Base-by-base conservation (phyloP, 495 filamentous ascomycete species). In the Neurospora sp. region DNA sequence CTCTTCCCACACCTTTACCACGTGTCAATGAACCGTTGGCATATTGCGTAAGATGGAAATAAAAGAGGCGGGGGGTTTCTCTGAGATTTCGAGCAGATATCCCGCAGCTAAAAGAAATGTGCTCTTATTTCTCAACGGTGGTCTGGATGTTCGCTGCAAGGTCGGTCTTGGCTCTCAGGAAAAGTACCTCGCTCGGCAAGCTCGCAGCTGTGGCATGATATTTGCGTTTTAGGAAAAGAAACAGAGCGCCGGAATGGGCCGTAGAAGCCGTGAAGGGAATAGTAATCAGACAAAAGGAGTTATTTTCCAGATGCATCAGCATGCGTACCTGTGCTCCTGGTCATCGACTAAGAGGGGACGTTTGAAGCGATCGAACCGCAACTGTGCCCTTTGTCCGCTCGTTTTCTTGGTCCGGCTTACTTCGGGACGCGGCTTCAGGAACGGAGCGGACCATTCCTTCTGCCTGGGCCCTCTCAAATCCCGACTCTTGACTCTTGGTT, bases 11-110 rank as follows among this genome's bases (percentile, higher is more conserved):
- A 62, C 70, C 77, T 41, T 40, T 35, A 78, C 79, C 79, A 81
- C 79, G 79, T 81, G 79, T 81, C 79, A 78, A 62, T 42, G 75
- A 70, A 70, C 75, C 70, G 79, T 79, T 81, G 79, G 78, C 18
- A 80, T 72, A 40, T 38, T 54, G 38, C 39, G 42, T 5, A 35
- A 31, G 54, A 18, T 31, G 12, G 54, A 18, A 66, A 71, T 70
- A 39, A 48, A 62, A 70, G 40, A 74, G 14, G 48, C 48, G 5
- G 62, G 62, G 71, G 71, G 38, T 70, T 40, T 71, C 40, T 72
- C 73, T 35, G 41, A 59, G 23, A 39, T 40, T 72, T 39, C 54
- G 31, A 31, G 31, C n/a, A 69, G 39, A 48, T 69, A 59, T 31
- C 72, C n/a, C 44, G 41, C 41, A 39, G 11, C 20, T 16, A 59